phyloP scores from a whole-genome alignment of 2,329 filamentous ascomycete species.

The Arthrobotrys pseudoclavata region DNA sequence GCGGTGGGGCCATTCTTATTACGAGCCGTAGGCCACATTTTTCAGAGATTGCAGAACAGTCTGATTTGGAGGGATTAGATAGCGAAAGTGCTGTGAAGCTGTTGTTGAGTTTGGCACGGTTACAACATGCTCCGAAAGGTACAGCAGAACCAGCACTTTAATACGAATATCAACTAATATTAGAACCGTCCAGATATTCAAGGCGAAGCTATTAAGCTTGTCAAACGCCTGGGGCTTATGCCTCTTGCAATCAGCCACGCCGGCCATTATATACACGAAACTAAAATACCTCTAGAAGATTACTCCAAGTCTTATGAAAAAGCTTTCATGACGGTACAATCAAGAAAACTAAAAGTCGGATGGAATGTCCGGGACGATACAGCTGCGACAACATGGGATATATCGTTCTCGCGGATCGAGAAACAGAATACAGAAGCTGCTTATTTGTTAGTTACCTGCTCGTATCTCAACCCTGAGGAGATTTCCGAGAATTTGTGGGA shows the following conservation, averaged over 20 bases:
- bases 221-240: conserved; percentile 49
- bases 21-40: conserved; percentile 27
- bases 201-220: conserved; percentile 18
- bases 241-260: conserved; percentile 37
- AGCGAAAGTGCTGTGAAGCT: conserved; percentile 5
- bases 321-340: conserved; percentile 28
- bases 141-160: background rate
- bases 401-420: conserved; percentile 20
- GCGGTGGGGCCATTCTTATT: conserved; percentile 17
- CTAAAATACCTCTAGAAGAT: conserved; percentile 3
- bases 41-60: conserved; percentile 2
- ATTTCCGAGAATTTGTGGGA: conserved; percentile 52
- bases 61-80: conserved; percentile 11
- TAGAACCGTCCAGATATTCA: background rate
- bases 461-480: conserved; percentile 56
- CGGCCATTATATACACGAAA: conserved; percentile 17
- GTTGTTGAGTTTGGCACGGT: background rate
- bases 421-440: background rate
- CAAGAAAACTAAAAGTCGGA: conserved; percentile 33
- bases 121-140: background rate
- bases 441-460: background rate
- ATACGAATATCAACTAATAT: too few relatives aligned
- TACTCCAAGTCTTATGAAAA: conserved; percentile 10
- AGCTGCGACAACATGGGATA: conserved; percentile 55
- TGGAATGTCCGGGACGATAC: conserved; percentile 45